Percentiles rank a stretch among this genome's conserved stretches.
phyloP scores from a whole-genome alignment of 176 grass and related monocot genomes.

The Eleusine indica region DNA sequence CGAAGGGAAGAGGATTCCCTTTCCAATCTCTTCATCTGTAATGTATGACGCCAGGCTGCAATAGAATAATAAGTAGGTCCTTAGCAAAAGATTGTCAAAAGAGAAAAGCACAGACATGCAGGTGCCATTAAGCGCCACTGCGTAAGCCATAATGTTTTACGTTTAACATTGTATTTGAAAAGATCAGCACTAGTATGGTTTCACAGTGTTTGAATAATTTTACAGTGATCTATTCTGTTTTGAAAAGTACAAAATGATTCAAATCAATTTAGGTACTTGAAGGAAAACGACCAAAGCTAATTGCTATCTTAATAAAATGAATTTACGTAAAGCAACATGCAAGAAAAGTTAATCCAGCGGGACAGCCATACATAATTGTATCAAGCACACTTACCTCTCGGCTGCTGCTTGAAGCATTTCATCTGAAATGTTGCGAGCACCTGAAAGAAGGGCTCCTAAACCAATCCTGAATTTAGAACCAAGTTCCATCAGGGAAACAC shows the following conservation, averaged over 20 bases:
- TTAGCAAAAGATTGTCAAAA: conserved; percentile 15
- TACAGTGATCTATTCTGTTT: not conserved
- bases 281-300: not conserved
- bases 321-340: not conserved
- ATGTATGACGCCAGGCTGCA: conserved; percentile 93
- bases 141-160: not conserved
- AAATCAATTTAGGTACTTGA: not conserved
- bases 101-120: not conserved
- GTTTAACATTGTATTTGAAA: not conserved
- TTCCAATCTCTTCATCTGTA: conserved; percentile 80
- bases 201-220: not conserved
- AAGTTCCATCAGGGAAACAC: conserved; percentile 40
- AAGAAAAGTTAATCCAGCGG: not conserved
- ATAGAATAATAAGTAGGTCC: conserved; percentile 24
- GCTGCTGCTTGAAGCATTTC: conserved; percentile 91
- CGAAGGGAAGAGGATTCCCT: conserved; percentile 85
- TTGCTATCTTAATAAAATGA: conserved; percentile 13
- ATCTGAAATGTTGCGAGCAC: conserved; percentile 82
- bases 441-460: conserved; percentile 96
- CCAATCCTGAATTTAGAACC: conserved; percentile 71
- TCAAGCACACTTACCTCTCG: conserved; percentile 75
- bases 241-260: not conserved
- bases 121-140: not conserved
- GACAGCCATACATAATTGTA: conserved; percentile 7
- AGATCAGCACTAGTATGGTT: not conserved